These are phyloP conservation scores for Talaromyces nanjingensis DNA, from an alignment of 495 filamentous ascomycete species.

Conservation along the genomic window DNA sequence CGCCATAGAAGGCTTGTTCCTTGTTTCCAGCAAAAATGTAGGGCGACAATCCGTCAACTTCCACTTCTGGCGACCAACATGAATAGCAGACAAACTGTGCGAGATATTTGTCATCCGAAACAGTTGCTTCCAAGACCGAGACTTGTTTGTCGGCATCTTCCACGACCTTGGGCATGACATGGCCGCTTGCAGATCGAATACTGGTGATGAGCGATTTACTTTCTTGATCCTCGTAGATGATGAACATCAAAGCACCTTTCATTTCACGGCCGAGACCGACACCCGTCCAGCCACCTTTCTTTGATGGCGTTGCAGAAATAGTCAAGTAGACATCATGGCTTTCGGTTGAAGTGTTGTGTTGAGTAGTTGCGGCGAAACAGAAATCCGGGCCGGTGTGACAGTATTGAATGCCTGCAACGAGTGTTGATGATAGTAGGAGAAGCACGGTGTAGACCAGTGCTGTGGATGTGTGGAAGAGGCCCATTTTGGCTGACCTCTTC, in stretches of 20 bases:
- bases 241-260: slow-evolving; percentile 11
- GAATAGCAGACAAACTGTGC: slow-evolving; percentile 7
- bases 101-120: not conserved
- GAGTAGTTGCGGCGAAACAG: slow-evolving; percentile 1
- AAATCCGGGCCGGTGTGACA: not conserved
- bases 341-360: not conserved
- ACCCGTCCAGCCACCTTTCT: slow-evolving; percentile 6
- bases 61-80: slow-evolving; percentile 6
- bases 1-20: slow-evolving; percentile 10
- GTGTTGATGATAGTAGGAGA: not conserved
- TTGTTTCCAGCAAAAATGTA: slow-evolving; percentile 6
- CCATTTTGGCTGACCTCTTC: not conserved
- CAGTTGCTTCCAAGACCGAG: not conserved
- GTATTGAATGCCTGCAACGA: slow-evolving; percentile 6
- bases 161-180: slow-evolving; percentile 7
- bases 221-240: slow-evolving; percentile 7
- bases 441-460: not conserved
- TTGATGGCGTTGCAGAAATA: slow-evolving; percentile 2
- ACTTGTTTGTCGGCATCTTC: not conserved
- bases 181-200: slow-evolving; percentile 8
- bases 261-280: slow-evolving; percentile 5
- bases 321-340: slow-evolving; percentile 7
- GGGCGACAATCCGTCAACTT: not conserved
- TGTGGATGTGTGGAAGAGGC: not conserved
- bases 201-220: slow-evolving; percentile 4